Evolutionary conservation across 805 yeast genomes (phyloP).

Genomic region (Limtongia smithiae): DNA sequence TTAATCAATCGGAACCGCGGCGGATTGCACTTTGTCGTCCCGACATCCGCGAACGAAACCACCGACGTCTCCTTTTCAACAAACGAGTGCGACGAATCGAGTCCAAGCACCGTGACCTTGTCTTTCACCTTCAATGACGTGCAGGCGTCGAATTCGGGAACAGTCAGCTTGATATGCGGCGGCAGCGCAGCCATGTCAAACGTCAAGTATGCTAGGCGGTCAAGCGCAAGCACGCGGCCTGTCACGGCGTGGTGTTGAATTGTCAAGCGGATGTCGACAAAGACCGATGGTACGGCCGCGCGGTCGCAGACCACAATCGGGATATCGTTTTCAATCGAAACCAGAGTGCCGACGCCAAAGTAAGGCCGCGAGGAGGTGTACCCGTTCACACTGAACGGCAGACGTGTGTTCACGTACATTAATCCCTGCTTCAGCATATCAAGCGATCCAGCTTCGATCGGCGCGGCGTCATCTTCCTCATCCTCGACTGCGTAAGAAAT

Average conservation of each 20-base stretch:
- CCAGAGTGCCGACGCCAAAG: conserved; percentile 22
- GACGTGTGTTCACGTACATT: conserved; percentile 22
- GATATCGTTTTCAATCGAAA: conserved; percentile 12
- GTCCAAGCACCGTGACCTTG: conserved; percentile 15
- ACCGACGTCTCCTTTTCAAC: conserved; percentile 21
- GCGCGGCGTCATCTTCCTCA: conserved; percentile 16
- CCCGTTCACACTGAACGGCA: conserved; percentile 29
- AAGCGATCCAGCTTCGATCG: conserved; percentile 1
- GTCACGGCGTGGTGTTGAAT: conserved; percentile 23
- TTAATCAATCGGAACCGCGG: conserved; percentile 24
- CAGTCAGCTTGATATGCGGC: conserved; percentile 11
- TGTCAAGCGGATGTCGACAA: conserved; percentile 25
- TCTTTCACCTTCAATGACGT: conserved; percentile 14
- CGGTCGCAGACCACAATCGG: conserved; percentile 26
- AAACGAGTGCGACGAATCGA: conserved; percentile 8
- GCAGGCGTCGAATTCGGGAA: conserved; percentile 12
- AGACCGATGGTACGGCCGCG: conserved; percentile 24
- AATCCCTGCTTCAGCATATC: conserved; percentile 18
- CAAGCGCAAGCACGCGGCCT: conserved; percentile 24
- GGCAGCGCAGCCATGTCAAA: conserved; percentile 17
- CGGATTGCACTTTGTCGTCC: conserved; percentile 25
- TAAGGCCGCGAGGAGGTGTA: conserved; percentile 20
- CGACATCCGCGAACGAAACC: conserved; percentile 11
- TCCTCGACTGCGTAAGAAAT: background rate
- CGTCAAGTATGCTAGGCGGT: conserved; percentile 21